A percentile compares a stretch with the other conserved stretches of the same genome.
Evolutionary conservation across 805 yeast species (phyloP).

Genomic region (Wickerhamomyces subpelliculosus): DNA sequence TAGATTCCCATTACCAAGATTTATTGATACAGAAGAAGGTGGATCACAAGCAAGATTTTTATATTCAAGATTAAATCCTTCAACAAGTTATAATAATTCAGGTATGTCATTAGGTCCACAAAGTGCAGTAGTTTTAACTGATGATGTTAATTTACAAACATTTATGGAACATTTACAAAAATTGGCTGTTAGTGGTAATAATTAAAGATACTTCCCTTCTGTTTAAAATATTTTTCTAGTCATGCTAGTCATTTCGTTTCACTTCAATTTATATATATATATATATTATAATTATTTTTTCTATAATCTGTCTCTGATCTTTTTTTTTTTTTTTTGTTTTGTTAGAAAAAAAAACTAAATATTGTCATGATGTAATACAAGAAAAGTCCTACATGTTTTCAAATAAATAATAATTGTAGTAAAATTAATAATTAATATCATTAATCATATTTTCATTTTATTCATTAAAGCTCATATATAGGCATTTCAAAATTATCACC

Average conservation of each 20-base stretch:
- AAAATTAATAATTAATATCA: too few species aligned
- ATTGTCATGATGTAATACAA: too few species aligned
- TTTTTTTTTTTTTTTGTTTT: too few species aligned
- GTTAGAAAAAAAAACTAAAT: too few species aligned
- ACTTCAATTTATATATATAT: too few species aligned
- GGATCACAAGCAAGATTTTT: slow-evolving; percentile 98
- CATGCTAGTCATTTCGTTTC: not conserved
- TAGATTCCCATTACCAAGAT: slow-evolving; percentile 96
- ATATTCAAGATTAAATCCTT: slow-evolving; percentile 90
- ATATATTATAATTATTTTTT: too few species aligned
- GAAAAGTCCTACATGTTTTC: too few species aligned
- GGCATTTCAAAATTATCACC: slow-evolving; percentile 71
- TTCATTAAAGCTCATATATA: slow-evolving; percentile 45
- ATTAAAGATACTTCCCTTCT: not conserved
- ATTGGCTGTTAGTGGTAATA: slow-evolving; percentile 60
- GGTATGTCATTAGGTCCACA: slow-evolving; percentile 39
- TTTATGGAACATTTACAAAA: slow-evolving; percentile 93
- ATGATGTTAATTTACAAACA: slow-evolving; percentile 90
- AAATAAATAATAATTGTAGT: too few species aligned
- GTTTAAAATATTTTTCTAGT: not conserved
- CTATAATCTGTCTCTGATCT: too few species aligned
- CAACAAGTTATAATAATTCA: slow-evolving; percentile 67
- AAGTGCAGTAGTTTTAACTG: slow-evolving; percentile 83
- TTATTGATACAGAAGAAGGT: slow-evolving; percentile 95
- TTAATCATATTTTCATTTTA: not conserved